phyloP scores from a whole-genome alignment of 2,329 filamentous ascomycete genomes.

The Rutstroemia sp. region DNA sequence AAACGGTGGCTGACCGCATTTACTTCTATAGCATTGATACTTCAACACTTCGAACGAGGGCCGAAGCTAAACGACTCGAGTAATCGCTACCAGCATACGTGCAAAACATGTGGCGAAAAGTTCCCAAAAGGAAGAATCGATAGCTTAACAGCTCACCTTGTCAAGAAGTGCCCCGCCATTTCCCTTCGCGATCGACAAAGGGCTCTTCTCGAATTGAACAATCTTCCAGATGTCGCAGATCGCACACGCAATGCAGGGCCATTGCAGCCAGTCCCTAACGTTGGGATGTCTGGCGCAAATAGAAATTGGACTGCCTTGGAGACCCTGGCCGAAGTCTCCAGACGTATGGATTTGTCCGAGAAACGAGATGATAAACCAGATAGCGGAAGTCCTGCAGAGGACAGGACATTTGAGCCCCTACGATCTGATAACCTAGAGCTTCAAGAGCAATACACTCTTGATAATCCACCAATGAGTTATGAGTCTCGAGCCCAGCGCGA shows the following conservation, averaged over 20 bases:
- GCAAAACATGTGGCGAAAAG: conserved; percentile 79
- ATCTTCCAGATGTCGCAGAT: conserved; percentile 48
- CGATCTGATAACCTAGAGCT: conserved; percentile 38
- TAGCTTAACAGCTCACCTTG: conserved; percentile 70
- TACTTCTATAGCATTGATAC: conserved; percentile 48
- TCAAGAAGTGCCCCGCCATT: conserved; percentile 79
- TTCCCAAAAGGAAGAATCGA: conserved; percentile 88
- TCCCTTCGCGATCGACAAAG: conserved; percentile 67
- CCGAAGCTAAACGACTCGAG: conserved; percentile 81
- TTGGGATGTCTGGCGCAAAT: conserved; percentile 38
- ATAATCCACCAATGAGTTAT: conserved; percentile 46
- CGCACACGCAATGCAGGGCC: conserved; percentile 31
- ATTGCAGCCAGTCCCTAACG: conserved; percentile 20
- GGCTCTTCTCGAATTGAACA: conserved; percentile 65
- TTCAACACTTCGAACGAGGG: conserved; percentile 82
- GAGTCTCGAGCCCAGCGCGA: conserved; percentile 34
- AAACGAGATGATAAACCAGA: conserved; percentile 48
- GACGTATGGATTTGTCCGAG: conserved; percentile 63
- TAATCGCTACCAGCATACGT: conserved; percentile 88
- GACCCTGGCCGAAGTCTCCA: conserved; percentile 80
- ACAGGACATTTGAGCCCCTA: conserved; percentile 17
- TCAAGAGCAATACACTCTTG: conserved; percentile 51
- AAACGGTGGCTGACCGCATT: conserved; percentile 9
- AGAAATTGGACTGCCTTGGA: conserved; percentile 74
- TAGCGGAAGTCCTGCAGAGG: conserved; percentile 33